Evolutionary conservation across 176 grass and related monocot species (phyloP).

Genomic region (Bonia amplexicaulis): DNA sequence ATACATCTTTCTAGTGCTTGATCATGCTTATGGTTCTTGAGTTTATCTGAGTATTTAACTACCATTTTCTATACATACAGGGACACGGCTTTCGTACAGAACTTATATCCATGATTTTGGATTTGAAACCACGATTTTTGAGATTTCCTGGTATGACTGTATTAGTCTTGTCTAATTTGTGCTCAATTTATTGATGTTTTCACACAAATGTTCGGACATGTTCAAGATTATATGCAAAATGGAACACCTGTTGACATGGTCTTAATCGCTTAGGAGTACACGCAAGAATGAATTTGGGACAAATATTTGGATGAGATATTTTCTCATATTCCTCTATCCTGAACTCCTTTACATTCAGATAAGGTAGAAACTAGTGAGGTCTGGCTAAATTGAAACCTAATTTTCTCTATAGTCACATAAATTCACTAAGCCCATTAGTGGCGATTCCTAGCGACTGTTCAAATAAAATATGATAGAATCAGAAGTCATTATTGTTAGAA

Average conservation of each 20-base stretch:
- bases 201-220: not conserved
- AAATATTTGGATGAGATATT: not conserved
- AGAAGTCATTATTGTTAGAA: not conserved
- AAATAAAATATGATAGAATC: not conserved
- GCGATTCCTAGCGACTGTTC: not conserved
- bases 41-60: not conserved
- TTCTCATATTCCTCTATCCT: not conserved
- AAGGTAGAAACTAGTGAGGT: not conserved
- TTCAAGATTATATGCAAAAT: not conserved
- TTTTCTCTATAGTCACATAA: not conserved
- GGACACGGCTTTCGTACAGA: constrained; percentile 77
- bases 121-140: constrained; percentile 72
- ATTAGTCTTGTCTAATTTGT: constrained; percentile 8
- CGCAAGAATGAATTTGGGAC: no score
- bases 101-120: constrained; percentile 66
- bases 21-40: not conserved
- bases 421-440: not conserved
- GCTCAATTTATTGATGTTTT: not conserved
- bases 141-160: constrained; percentile 71
- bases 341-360: not conserved
- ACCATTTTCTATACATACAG: constrained; percentile 24
- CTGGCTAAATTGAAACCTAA: not conserved
- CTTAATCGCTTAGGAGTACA: no score
- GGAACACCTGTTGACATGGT: no score
- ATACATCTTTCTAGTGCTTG: not conserved